Base-by-base conservation (phyloP, 176 grass and related monocot species). In the Musa troglodytarum region DNA sequence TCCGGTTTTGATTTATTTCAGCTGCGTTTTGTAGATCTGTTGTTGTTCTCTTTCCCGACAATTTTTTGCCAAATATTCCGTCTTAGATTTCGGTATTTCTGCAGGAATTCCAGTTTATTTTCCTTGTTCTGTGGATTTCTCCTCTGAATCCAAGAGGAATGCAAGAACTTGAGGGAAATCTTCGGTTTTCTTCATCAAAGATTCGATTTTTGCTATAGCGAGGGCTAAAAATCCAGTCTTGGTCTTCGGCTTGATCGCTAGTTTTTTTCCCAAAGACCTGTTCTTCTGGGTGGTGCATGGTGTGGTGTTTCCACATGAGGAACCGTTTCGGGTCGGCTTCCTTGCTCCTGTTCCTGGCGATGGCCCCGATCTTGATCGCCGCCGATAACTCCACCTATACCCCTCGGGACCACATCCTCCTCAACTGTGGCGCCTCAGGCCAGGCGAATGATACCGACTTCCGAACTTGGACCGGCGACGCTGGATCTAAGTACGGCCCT, bases 401-500 rank as follows among this genome's bases (percentile, higher is more conserved):
- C 13, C 50, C 70, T 14, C 12, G 51, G 70, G 53, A 52, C 21
- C 17, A 69, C 29, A 49, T 77, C 29, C 65, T 58, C 34, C 74
- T 76, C 11, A 71, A 58, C 10, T 82, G 80, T 28, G 80, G 80
- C 58, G 72, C 10, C 15, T 69, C 53, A n/a, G 43, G 14, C 2
- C 5, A 16, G 17, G 53, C 43, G n/a, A 10, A 1, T 26, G 80
- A 76, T 25, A 19, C n/a, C 55, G 20, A 62, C 28, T 62, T 17
- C 16, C 80, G 65, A 17, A 71, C 6, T 25, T 82, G 80, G 80
- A 19, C 14, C 10, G 72, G 80, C 19, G 72, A 82, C 26, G 24
- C 17, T 2, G 11, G 63, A 10, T 76, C 63, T 25, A 82, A 51
- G 19, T 82, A 50, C 16, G 63, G 26, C 0, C 13, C 69, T 52